Base-by-base conservation (phyloP, 495 filamentous ascomycete genomes). In the Talaromyces wortmannii region DNA sequence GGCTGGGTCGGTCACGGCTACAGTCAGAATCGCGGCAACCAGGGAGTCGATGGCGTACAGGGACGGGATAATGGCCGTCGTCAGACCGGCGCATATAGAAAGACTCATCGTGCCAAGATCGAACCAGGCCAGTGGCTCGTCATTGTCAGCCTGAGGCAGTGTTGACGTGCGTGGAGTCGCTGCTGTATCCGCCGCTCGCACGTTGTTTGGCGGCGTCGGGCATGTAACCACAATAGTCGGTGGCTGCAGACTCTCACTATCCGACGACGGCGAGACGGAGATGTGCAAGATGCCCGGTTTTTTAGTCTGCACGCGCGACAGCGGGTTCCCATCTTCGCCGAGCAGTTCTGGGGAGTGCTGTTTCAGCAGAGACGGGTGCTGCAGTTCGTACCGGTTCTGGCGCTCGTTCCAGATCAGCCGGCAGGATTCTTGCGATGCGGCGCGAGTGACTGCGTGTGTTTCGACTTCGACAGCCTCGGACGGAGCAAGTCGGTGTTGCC, bases 31-130 rank as follows among this genome's bases (percentile, higher is more conserved):
- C 0, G 88, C 86, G 3, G 83, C 78, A 7, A 89, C 77, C 2
- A 82, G 77, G 0, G 89, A 87, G 64, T 92, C 89, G n/a, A 91
- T 78, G 4, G 89, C 74, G 61, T 90, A 91, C 42, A 89, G 77
- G 42, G 82, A 84, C 2, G 74, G 74, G 18, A 83, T 71, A 6
- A 68, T 73, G 5, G 67, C 61, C 12, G 64, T 61, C 15, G 73
- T 70, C 0, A 77, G 60, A 8, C 68, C 71, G 4, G 75, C 73
- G 8, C 71, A 73, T 16, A 83, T 72, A 11, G 71, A 70, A 0
- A 79, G 68, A 2, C 73, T 75, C 48, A 66, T 71, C 15, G 75
- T 76, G 45, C 63, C 63, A 31, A 83, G 71, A 52, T 82, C 78
- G 7, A 83, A 64, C 3, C 70, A 67, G 11, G 75, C 78, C 13